Percentiles rank a stretch among this genome's conserved stretches.
These are phyloP conservation scores for Priceomyces medius DNA, from an alignment of 805 yeast genomes.

Conservation along the genomic window DNA sequence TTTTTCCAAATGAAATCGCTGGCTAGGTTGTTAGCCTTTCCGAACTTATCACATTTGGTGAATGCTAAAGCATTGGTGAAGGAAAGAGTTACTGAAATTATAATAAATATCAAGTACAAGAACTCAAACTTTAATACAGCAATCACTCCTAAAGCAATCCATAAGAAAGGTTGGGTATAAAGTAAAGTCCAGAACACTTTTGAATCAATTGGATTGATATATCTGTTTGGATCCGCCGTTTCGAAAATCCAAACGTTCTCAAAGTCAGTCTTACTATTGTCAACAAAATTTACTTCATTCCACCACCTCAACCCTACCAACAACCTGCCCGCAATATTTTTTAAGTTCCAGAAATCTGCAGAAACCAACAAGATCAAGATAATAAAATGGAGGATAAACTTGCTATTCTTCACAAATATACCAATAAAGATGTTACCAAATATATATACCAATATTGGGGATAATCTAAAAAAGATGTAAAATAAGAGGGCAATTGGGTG, in stretches of 20 bases:
- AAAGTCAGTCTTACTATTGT: constrained; percentile 51
- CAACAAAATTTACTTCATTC: constrained; percentile 61
- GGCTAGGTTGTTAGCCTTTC: constrained; percentile 73
- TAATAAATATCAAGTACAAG: constrained; percentile 59
- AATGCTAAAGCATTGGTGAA: constrained; percentile 86
- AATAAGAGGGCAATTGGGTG: constrained; percentile 78
- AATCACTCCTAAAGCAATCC: constrained; percentile 73
- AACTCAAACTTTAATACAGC: constrained; percentile 79
- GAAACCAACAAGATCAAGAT: constrained; percentile 72
- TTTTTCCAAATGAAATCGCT: constrained; percentile 54
- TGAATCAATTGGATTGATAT: constrained; percentile 88
- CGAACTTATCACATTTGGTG: constrained; percentile 88
- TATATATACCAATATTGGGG: constrained; percentile 64
- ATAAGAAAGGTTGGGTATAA: constrained; percentile 70
- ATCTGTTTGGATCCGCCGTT: constrained; percentile 68
- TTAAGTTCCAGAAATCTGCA: constrained; percentile 91
- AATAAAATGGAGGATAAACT: constrained; percentile 76
- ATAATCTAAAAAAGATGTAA: constrained; percentile 60
- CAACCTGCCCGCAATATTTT: constrained; percentile 85
- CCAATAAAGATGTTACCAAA: constrained; percentile 68
- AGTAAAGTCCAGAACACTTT: constrained; percentile 82
- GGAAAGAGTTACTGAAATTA: constrained; percentile 69
- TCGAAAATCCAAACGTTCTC: constrained; percentile 86
- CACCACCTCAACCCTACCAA: constrained; percentile 96
- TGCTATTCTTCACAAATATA: constrained; percentile 36